phyloP scores from a whole-genome alignment of 345 rosid genomes.

The Populus davidiana region DNA sequence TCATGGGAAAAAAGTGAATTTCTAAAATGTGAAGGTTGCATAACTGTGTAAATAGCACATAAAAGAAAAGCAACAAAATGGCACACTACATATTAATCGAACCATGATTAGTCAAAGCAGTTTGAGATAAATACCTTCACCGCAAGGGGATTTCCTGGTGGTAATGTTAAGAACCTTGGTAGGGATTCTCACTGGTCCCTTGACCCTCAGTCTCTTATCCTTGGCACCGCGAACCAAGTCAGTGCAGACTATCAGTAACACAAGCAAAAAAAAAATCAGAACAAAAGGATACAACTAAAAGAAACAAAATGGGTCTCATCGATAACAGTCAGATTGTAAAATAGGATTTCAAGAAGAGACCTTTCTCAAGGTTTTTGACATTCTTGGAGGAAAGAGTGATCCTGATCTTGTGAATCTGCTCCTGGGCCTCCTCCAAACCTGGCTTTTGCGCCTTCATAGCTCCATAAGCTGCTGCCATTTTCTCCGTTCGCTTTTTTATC shows the following conservation, averaged over 20 bases:
- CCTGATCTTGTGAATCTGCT: slow-evolving; percentile 68
- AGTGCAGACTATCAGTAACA: slow-evolving; percentile 13
- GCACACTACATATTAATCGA: background rate
- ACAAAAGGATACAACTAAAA: background rate
- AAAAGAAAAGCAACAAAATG: background rate
- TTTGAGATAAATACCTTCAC: slow-evolving; percentile 18
- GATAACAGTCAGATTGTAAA: no score
- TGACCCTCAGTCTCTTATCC: slow-evolving; percentile 27
- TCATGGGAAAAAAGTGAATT: no score
- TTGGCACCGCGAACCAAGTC: slow-evolving; percentile 30
- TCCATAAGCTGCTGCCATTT: slow-evolving; percentile 27
- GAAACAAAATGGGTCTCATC: background rate
- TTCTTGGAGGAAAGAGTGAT: slow-evolving; percentile 75
- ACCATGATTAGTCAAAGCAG: no score
- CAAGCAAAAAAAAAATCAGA: background rate
- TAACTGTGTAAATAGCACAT: background rate
- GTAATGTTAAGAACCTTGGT: slow-evolving; percentile 30
- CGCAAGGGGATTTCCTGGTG: slow-evolving; percentile 26
- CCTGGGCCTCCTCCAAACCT: slow-evolving; percentile 61
- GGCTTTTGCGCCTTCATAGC: slow-evolving; percentile 40
- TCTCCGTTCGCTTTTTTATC: background rate
- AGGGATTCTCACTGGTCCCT: slow-evolving; percentile 29
- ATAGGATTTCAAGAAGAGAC: slow-evolving; percentile 15
- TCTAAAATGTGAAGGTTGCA: background rate
- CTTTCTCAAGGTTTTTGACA: slow-evolving; percentile 76